Conservation (phyloP, 2,329 filamentous ascomycete genomes). For the Bipolaris sorokiniana region DNA sequence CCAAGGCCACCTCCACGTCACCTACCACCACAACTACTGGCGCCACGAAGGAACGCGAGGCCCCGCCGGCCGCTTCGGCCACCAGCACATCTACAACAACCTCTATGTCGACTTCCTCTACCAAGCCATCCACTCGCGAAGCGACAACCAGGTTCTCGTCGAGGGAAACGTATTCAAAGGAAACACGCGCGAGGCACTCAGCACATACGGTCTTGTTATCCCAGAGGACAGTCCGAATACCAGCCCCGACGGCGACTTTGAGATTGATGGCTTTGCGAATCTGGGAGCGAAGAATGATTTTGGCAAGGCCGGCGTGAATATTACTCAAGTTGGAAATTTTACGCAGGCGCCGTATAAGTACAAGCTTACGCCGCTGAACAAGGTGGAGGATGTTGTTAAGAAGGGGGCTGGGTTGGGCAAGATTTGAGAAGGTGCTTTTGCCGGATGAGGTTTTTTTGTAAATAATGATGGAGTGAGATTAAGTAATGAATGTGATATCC, state of each 20-base stretch:
- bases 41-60: conserved; percentile 67
- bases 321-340: conserved; percentile 60
- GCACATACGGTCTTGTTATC: conserved; percentile 63
- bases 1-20: conserved; percentile 66
- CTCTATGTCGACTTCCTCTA: conserved; percentile 48
- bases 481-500: too few species aligned
- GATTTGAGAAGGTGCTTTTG: conserved; percentile 22
- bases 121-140: conserved; percentile 54
- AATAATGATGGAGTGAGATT: too few species aligned
- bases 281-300: conserved; percentile 60
- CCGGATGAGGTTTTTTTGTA: too few species aligned
- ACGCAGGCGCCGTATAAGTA: conserved; percentile 58
- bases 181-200: conserved; percentile 58
- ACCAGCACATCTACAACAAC: conserved; percentile 66
- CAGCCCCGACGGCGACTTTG: conserved; percentile 59
- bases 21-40: conserved; percentile 73
- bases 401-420: conserved; percentile 57
- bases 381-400: conserved; percentile 53
- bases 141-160: conserved; percentile 54
- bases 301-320: conserved; percentile 57
- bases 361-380: conserved; percentile 54
- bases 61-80: conserved; percentile 70
- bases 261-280: conserved; percentile 62
- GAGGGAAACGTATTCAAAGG: conserved; percentile 57
- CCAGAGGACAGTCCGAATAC: conserved; percentile 63